Evolutionary conservation across 305 asterid genomes (phyloP), one percentile per base, ranked within the genome.

Genomic region (Lippia alba): DNA sequence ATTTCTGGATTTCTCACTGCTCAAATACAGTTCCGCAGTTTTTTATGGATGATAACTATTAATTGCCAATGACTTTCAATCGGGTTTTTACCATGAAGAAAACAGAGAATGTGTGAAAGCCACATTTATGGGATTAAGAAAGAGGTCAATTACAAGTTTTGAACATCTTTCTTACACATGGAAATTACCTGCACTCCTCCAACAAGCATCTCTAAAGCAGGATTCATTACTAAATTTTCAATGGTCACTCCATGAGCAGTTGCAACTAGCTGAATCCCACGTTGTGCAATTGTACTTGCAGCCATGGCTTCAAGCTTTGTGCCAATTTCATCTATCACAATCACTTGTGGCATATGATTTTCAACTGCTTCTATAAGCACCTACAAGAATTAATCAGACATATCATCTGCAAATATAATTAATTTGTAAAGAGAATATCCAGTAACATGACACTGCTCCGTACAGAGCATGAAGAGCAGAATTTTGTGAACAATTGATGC

Each of bases 201-300:
- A 76, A 93, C 96, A 66, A 93, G 98, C 96, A 91, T 89, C 85
- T 93, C 97, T 60, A 93, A 75, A 66, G 95, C 93, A 67, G 97
- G 98, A 87, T 93, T 91, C 94, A 83, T 85, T 49, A 93, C 92
- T 71, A 93, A 81, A 79, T 91, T 93, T 63, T 93, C 94, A 10
- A 93, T 89, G 60, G 96, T 91, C 55, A 91, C 81, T 70, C 98
- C 98, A 85, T 93, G 98, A 85, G 98, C 98, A 72, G 97, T 93
- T 57, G 96, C 98, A 80, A 93, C 96, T 75, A 93, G 81, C 84
- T 93, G 98, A 86, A 93, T 93, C 81, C 98, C 98, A 72, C 98
- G 96, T 71, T 93, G 98, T 66, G 98, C 96, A 74, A 93, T 93
- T 63, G 98, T 91, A 78, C 97, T 86, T 71, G 98, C 98, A 51